A percentile compares a stretch with the other conserved stretches of the same genome.
phyloP scores from a whole-genome alignment of 441 rosid genomes.

The Mallotus repandus region DNA sequence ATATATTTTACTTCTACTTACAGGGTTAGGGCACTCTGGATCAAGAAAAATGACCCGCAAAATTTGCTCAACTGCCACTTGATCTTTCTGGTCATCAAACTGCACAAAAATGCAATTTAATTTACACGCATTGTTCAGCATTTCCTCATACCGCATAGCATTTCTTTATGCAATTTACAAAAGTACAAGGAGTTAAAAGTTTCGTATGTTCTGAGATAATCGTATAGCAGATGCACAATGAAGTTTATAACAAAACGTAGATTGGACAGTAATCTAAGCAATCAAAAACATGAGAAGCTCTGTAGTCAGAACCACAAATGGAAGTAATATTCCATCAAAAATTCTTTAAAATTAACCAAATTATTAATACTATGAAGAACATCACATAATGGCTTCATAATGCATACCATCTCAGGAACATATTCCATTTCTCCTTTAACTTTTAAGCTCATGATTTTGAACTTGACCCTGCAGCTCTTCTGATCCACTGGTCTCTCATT shows the following conservation, averaged over 20 bases:
- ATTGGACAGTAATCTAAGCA: neutral
- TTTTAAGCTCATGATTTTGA: slow-evolving; percentile 78
- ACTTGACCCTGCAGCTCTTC: slow-evolving; percentile 59
- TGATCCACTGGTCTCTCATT: slow-evolving; percentile 50
- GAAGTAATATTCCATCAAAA: neutral
- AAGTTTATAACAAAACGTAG: neutral
- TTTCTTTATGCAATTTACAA: no score
- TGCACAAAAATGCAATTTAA: slow-evolving; percentile 23
- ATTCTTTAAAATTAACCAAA: no score
- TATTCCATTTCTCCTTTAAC: slow-evolving; percentile 58
- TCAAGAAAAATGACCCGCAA: slow-evolving; percentile 66
- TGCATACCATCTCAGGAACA: slow-evolving; percentile 68
- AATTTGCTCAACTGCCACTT: slow-evolving; percentile 64
- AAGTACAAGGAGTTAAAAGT: no score
- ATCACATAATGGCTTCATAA: slow-evolving; percentile 7
- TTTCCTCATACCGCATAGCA: neutral
- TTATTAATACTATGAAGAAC: neutral
- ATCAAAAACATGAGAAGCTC: neutral
- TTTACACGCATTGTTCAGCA: neutral
- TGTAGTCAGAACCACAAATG: no score
- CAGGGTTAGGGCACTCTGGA: slow-evolving; percentile 50
- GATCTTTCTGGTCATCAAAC: slow-evolving; percentile 76
- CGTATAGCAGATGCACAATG: neutral
- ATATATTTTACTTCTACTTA: slow-evolving; percentile 29
- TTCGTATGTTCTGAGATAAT: no score